phyloP scores from a whole-genome alignment of 371 early-diverging fungal genomes.

The Coemansia sp. region DNA sequence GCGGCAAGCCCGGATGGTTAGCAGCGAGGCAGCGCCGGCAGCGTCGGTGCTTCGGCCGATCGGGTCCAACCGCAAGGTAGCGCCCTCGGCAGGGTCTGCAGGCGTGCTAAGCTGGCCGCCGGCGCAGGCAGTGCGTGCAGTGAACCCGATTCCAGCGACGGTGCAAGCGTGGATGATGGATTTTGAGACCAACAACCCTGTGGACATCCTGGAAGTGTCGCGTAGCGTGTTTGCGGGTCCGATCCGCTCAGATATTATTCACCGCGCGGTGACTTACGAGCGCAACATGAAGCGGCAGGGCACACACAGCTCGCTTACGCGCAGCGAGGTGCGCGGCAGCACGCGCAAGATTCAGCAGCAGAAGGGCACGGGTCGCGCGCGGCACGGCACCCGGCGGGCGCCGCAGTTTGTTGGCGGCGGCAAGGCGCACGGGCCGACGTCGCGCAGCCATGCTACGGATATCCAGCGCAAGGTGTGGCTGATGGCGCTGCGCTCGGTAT shows the following conservation, averaged over 20 bases:
- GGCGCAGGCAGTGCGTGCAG: slow-evolving; percentile 26
- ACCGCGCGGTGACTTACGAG: slow-evolving; percentile 85
- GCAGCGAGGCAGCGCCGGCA: not conserved
- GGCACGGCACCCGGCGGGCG: slow-evolving; percentile 82
- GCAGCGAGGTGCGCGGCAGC: slow-evolving; percentile 83
- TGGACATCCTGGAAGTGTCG: slow-evolving; percentile 73
- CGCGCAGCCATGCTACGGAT: slow-evolving; percentile 78
- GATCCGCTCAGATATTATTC: slow-evolving; percentile 80
- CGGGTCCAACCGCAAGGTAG: slow-evolving; percentile 23
- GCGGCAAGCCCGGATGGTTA: not conserved
- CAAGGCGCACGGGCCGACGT: slow-evolving; percentile 84
- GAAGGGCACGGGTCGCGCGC: slow-evolving; percentile 91
- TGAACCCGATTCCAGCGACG: slow-evolving; percentile 42
- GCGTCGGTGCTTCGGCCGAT: slow-evolving; percentile 37
- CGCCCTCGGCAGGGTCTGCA: slow-evolving; percentile 33
- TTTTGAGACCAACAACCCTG: slow-evolving; percentile 72
- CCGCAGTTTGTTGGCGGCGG: slow-evolving; percentile 92
- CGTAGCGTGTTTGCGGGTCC: slow-evolving; percentile 78
- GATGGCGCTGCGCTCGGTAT: slow-evolving; percentile 76
- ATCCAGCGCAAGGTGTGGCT: slow-evolving; percentile 85
- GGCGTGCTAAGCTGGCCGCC: slow-evolving; percentile 36
- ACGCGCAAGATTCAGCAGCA: slow-evolving; percentile 79
- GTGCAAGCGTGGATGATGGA: slow-evolving; percentile 83
- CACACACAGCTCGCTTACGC: slow-evolving; percentile 77
- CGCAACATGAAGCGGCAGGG: slow-evolving; percentile 80